Evolutionary conservation across 805 yeast genomes (phyloP).

Genomic region (Nakazawaea siamensis): DNA sequence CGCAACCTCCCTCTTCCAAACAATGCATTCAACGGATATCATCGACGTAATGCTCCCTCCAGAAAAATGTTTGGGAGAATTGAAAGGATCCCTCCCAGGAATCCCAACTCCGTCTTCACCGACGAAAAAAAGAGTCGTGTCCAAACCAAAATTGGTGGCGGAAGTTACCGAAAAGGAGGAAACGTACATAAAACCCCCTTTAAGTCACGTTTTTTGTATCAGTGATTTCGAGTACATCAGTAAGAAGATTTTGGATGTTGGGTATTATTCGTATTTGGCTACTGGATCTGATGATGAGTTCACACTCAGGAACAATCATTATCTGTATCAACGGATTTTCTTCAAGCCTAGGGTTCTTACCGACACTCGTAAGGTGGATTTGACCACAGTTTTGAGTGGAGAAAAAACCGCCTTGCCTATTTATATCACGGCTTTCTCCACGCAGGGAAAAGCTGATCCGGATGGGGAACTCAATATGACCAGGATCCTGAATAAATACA

Average conservation of each 20-base stretch:
- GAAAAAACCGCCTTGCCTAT: slow-evolving; percentile 28
- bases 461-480: slow-evolving; percentile 36
- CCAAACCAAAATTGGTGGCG: background rate
- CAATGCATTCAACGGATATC: slow-evolving; percentile 11
- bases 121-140: background rate
- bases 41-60: slow-evolving; percentile 7
- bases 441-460: slow-evolving; percentile 33
- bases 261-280: slow-evolving; percentile 37
- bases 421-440: slow-evolving; percentile 37
- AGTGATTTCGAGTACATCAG: slow-evolving; percentile 40
- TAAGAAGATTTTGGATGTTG: slow-evolving; percentile 30
- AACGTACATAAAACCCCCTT: slow-evolving; percentile 28
- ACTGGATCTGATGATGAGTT: slow-evolving; percentile 39
- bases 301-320: slow-evolving; percentile 34
- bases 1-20: slow-evolving; percentile 22
- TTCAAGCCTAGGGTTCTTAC: slow-evolving; percentile 34
- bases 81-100: slow-evolving; percentile 10
- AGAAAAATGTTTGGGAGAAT: slow-evolving; percentile 26
- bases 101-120: background rate
- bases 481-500: slow-evolving; percentile 26
- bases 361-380: slow-evolving; percentile 28
- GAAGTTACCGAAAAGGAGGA: slow-evolving; percentile 14
- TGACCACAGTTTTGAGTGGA: slow-evolving; percentile 31
- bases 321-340: slow-evolving; percentile 30
- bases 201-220: slow-evolving; percentile 32